phyloP scores from a whole-genome alignment of 441 rosid genomes.

The Pelargonium cotyledonis region DNA sequence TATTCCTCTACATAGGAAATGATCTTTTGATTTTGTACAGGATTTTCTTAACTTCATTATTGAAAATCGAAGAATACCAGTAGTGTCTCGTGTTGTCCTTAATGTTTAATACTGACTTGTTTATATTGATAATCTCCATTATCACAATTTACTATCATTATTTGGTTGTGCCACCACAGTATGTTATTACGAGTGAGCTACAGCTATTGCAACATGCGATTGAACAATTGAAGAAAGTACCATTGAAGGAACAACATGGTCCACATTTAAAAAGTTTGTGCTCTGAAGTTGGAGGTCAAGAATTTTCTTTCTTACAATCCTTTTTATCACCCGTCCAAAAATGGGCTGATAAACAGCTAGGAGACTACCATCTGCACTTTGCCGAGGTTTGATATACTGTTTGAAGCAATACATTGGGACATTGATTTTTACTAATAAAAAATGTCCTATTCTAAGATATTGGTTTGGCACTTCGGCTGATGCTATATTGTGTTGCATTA shows the following conservation, averaged over 20 bases:
- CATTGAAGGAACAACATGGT: constrained; percentile 85
- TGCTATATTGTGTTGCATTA: neutral
- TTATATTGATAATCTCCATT: constrained; percentile 6
- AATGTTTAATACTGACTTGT: constrained; percentile 11
- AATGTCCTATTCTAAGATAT: no score
- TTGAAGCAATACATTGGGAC: no score
- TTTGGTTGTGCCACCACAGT: constrained; percentile 49
- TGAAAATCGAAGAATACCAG: constrained; percentile 2
- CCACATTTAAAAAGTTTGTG: constrained; percentile 82
- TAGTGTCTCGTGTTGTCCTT: neutral
- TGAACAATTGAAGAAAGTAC: constrained; percentile 83
- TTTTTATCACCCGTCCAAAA: constrained; percentile 79
- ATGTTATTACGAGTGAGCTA: constrained; percentile 74
- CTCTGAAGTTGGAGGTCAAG: constrained; percentile 52
- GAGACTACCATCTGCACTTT: constrained; percentile 88
- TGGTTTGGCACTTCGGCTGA: neutral
- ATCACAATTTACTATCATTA: neutral
- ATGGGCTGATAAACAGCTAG: constrained; percentile 89
- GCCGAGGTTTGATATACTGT: constrained; percentile 51
- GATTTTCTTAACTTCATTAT: neutral
- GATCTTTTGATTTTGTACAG: neutral
- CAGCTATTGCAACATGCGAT: constrained; percentile 79
- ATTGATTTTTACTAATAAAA: no score
- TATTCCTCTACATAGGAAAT: neutral
- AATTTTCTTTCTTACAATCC: constrained; percentile 70